These are phyloP conservation scores for Xanthoconium purpureum DNA, from an alignment of 768 basidiomycete species.

Conservation along the genomic window DNA sequence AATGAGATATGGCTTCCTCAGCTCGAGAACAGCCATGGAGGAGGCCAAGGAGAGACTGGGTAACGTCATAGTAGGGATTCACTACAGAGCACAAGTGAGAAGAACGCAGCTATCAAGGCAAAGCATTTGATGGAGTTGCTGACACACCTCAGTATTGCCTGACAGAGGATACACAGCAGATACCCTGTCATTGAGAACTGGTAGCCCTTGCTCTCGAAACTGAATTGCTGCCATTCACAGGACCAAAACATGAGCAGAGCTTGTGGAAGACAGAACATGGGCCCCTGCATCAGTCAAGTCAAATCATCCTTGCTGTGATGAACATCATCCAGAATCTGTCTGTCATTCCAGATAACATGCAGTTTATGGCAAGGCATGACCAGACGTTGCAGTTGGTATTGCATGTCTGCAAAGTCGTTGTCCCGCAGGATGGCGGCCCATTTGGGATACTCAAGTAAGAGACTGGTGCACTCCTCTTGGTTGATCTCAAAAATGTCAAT, in stretches of 20 bases:
- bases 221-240: constrained; percentile 58
- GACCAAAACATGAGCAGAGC: constrained; percentile 46
- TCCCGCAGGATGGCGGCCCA: constrained; percentile 30
- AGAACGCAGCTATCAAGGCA: constrained; percentile 44
- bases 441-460: constrained; percentile 81
- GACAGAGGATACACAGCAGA: constrained; percentile 28
- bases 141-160: constrained; percentile 26
- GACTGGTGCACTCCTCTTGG: constrained; percentile 87
- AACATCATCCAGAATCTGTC: constrained; percentile 89
- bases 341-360: constrained; percentile 66
- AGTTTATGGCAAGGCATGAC: constrained; percentile 61
- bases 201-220: constrained; percentile 55
- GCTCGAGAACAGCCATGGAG: constrained; percentile 79
- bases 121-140: constrained; percentile 60
- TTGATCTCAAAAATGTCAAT: constrained; percentile 93
- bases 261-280: constrained; percentile 48
- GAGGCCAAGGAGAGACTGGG: constrained; percentile 72
- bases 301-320: constrained; percentile 62
- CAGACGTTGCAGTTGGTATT: constrained; percentile 65
- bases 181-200: constrained; percentile 66
- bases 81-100: constrained; percentile 39
- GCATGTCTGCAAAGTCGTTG: constrained; percentile 58
- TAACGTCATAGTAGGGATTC: constrained; percentile 75
- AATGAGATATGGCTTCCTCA: constrained; percentile 76
- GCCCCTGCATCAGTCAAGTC: constrained; percentile 59